Base-by-base conservation (phyloP, 805 yeast species). In the Yarrowia keelungensis region DNA sequence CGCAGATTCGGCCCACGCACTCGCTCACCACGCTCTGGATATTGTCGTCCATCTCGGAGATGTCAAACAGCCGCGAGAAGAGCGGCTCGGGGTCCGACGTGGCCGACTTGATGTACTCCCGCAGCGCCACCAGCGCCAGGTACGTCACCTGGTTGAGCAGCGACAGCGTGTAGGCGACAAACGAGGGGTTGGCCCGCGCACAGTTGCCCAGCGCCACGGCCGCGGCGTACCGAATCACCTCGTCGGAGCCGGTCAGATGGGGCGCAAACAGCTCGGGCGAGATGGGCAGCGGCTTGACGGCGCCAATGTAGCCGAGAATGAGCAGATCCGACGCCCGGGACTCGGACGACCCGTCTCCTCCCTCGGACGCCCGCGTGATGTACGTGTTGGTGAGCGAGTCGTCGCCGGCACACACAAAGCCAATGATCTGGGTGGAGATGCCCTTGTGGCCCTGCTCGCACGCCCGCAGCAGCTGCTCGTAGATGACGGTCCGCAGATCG, bases 251-350 rank as follows among this genome's bases (percentile, higher is more conserved):
- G 3, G 75, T 73, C 70, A 82, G 74, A 69, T 78, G 73, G 19
- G 68, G 69, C 71, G 76, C 75, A 71, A 86, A 75, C 16, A 81
- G 78, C 1, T 76, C 79, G 36, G 83, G 72, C 3, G 79, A 75
- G 22, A 80, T 72, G 5, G 76, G 73, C 45, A 83, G 72, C 42
- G 66, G 61, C 68, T 74, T 71, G 8, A 76, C 69, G 68, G 79
- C 78, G n/a, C 85, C 83, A 39, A 85, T 78, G 69, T 82, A 81
- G 5, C 89, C 90, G 65, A 87, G 74, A 47, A 84, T 83, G 45
- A 81, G 82, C 50, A 80, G 75, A 53, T 62, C 67, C 10, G 47
- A 46, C 8, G 51, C 65, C 2, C 32, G 32, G 2, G 65, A 32
- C 41, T 59, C 65, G 16, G 56, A 36, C 7, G 67, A 47, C 0